Conservation (phyloP, 2,329 filamentous ascomycete species). For the Botrytis aclada region DNA sequence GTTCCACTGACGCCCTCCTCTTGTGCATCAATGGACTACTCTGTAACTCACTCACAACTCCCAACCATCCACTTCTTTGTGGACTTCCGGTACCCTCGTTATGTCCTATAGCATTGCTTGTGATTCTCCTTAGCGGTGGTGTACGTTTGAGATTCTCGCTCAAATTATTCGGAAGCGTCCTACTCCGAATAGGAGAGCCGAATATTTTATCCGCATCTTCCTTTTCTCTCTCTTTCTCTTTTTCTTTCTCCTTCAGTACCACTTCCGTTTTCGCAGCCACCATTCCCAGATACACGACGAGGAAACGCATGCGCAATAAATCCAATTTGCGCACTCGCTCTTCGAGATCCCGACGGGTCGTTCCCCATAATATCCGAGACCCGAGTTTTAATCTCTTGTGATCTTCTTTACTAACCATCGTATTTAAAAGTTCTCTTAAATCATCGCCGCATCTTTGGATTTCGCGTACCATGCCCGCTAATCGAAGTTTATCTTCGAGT, state of each 20-base stretch:
- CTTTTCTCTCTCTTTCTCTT: slow-evolving; percentile 4
- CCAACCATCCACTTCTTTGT: slow-evolving; percentile 58
- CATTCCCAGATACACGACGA: slow-evolving; percentile 62
- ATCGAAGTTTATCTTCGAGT: slow-evolving; percentile 60
- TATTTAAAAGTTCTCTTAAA: slow-evolving; percentile 57
- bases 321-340: slow-evolving; percentile 58
- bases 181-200: not conserved
- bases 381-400: slow-evolving; percentile 49
- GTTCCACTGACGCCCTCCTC: slow-evolving; percentile 61
- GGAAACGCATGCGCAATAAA: slow-evolving; percentile 60
- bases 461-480: slow-evolving; percentile 56
- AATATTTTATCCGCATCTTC: slow-evolving; percentile 4
- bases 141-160: slow-evolving; percentile 32
- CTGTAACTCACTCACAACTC: slow-evolving; percentile 61
- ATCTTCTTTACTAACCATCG: slow-evolving; percentile 43
- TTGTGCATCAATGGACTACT: slow-evolving; percentile 58
- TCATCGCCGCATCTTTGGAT: slow-evolving; percentile 61
- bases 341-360: slow-evolving; percentile 52
- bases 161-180: not conserved
- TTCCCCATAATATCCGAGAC: slow-evolving; percentile 49
- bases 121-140: slow-evolving; percentile 50
- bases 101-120: slow-evolving; percentile 53
- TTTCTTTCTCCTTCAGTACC: slow-evolving; percentile 11
- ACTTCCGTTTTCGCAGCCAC: slow-evolving; percentile 43
- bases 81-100: slow-evolving; percentile 46